phyloP scores from a whole-genome alignment of 2,329 filamentous ascomycete genomes.

The Periconia digitata region DNA sequence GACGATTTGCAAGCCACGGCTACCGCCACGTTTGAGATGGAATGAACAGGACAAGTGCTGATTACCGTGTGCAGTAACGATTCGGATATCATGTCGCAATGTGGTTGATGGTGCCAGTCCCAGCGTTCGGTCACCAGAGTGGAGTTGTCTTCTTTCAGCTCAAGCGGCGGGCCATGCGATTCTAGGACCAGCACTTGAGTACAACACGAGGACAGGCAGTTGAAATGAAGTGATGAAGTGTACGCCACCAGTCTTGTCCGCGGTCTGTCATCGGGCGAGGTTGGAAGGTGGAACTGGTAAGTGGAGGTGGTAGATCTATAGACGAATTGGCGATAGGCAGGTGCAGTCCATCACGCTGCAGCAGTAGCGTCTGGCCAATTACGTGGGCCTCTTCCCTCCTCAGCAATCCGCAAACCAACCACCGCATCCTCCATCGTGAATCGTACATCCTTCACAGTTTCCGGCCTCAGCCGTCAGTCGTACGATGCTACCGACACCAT shows the following conservation, averaged over 20 bases:
- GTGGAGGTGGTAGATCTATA: too few relatives aligned
- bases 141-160: neutral
- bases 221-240: too few relatives aligned
- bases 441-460: neutral
- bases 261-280: neutral
- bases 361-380: neutral
- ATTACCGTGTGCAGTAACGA: too few relatives aligned
- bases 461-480: neutral
- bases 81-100: neutral
- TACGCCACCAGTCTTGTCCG: too few relatives aligned
- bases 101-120: neutral
- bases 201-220: too few relatives aligned
- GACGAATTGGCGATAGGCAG: too few relatives aligned
- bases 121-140: neutral
- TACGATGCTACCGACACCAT: neutral
- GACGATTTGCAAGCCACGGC: neutral
- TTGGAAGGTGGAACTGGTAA: neutral
- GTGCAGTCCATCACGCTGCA: too few relatives aligned
- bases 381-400: neutral
- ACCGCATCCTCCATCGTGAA: too few relatives aligned
- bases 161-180: neutral
- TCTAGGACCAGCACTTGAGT: neutral
- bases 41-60: too few relatives aligned
- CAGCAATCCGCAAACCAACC: neutral
- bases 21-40: neutral